Evolutionary conservation across 2,329 filamentous ascomycete species (phyloP).

Genomic region (Aureobasidium pullulans): DNA sequence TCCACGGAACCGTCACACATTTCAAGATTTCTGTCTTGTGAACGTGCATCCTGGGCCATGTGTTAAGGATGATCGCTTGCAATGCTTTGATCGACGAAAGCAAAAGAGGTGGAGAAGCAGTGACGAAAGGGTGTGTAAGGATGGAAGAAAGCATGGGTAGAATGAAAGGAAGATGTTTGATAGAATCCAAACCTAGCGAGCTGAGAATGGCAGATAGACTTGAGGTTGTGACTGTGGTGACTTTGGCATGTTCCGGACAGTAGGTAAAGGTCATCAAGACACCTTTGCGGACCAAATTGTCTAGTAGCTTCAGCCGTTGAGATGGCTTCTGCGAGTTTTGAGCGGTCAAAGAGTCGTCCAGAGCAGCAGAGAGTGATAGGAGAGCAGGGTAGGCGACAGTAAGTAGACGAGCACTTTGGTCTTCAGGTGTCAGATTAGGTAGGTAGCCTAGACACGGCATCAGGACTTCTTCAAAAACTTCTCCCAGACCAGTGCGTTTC

Average conservation of each 20-base stretch:
- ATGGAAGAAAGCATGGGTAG: slow-evolving; percentile 59
- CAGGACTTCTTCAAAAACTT: slow-evolving; percentile 61
- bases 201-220: slow-evolving; percentile 45
- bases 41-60: slow-evolving; percentile 60
- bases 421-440: slow-evolving; percentile 67
- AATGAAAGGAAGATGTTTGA: slow-evolving; percentile 63
- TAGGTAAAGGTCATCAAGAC: slow-evolving; percentile 45
- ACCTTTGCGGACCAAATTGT: slow-evolving; percentile 35
- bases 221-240: slow-evolving; percentile 51
- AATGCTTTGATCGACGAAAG: slow-evolving; percentile 47
- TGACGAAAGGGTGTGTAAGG: slow-evolving; percentile 62
- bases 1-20: slow-evolving; percentile 41
- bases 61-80: slow-evolving; percentile 51
- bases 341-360: slow-evolving; percentile 18
- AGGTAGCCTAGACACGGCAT: slow-evolving; percentile 68
- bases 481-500: slow-evolving; percentile 54
- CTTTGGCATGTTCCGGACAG: slow-evolving; percentile 49
- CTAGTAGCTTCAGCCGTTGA: slow-evolving; percentile 33
- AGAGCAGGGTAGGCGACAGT: slow-evolving; percentile 59
- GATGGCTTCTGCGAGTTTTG: slow-evolving; percentile 18
- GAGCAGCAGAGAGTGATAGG: slow-evolving; percentile 42
- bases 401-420: slow-evolving; percentile 61
- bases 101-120: slow-evolving; percentile 48
- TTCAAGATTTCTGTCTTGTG: slow-evolving; percentile 60
- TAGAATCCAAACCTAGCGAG: slow-evolving; percentile 53